Base-by-base conservation (phyloP, 2,329 filamentous ascomycete genomes). In the Aspergillus luchuensis region DNA sequence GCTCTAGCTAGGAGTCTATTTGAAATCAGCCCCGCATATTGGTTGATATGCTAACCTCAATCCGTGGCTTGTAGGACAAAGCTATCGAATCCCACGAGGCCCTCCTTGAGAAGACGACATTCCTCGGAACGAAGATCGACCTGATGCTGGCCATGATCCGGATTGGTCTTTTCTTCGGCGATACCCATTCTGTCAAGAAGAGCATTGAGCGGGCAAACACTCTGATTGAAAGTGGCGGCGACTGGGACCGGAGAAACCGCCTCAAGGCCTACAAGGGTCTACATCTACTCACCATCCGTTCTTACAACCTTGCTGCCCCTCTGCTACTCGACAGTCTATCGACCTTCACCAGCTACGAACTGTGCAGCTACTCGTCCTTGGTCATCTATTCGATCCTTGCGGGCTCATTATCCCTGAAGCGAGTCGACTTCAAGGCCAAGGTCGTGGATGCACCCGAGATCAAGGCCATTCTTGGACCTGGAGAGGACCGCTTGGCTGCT, bases 371-470 rank as follows among this genome's bases (percentile, higher is more conserved):
- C 82, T 97, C 92, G 61, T 90, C 87, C 63, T 87, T 99, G 23
- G 95, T 99, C 55, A 89, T 97, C 59, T 99, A 98, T 81, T 92
- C 95, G 1, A 94, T 98, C 21, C 88, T 99, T 36, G 92, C 95
- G 38, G 95, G 95, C 61, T 96, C 93, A 6, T 89, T 98, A 23
- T 95, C 94, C 49, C 86, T 99, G 59, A 97, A 97, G 82, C 90
- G 95, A 52, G 92, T 97, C 36, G 95, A 99, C 78, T 99, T 99
- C 86, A 99, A 99, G 84, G 91, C 91, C 67, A 98, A 98, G 83
- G 95, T 99, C 25, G 94, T 99, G 43, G 95, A 99, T 76, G 95
- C 95, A 7, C 94, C 95, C 11, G 95, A 99, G 80, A 97, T 99
- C 81, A 96, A 95, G 81, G 95, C 95, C 39, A 96, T 99, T 65